phyloP scores from a whole-genome alignment of 441 rosid species.

The Euphorbia neoarborescens region DNA sequence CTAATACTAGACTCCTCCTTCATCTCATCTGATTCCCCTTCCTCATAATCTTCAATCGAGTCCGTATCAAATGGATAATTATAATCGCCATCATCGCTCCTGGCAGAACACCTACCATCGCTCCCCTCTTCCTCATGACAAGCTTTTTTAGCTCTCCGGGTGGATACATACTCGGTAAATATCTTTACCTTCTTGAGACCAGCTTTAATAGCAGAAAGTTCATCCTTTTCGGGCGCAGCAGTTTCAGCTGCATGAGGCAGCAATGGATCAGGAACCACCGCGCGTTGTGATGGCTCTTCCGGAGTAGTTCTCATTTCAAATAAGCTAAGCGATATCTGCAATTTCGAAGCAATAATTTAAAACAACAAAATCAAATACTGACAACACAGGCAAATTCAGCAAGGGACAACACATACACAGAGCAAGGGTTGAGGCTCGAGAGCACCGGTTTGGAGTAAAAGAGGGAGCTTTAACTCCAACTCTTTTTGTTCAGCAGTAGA shows the following conservation, averaged over 20 bases:
- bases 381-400: not conserved
- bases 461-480: conserved; percentile 64
- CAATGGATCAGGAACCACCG: conserved; percentile 46
- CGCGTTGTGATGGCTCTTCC: conserved; percentile 47
- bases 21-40: conserved; percentile 58
- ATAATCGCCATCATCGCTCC: conserved; percentile 66
- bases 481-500: conserved; percentile 55
- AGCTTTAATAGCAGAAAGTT: conserved; percentile 69
- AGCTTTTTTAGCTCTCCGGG: conserved; percentile 49
- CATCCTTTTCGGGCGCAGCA: conserved; percentile 46
- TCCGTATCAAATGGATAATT: conserved; percentile 69
- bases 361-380: conserved; percentile 6
- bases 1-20: conserved; percentile 38
- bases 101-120: conserved; percentile 50
- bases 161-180: conserved; percentile 59
- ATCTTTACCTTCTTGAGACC: conserved; percentile 70
- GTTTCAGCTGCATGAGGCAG: conserved; percentile 46
- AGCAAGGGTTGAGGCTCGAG: conserved; percentile 49
- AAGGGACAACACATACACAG: conserved; percentile 39
- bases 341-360: not conserved
- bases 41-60: conserved; percentile 61
- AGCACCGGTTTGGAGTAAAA: conserved; percentile 34
- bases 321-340: conserved; percentile 60
- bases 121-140: conserved; percentile 57
- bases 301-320: conserved; percentile 53